phyloP scores from a whole-genome alignment of 805 yeast genomes.

The Ogataea trehaloabstinens region DNA sequence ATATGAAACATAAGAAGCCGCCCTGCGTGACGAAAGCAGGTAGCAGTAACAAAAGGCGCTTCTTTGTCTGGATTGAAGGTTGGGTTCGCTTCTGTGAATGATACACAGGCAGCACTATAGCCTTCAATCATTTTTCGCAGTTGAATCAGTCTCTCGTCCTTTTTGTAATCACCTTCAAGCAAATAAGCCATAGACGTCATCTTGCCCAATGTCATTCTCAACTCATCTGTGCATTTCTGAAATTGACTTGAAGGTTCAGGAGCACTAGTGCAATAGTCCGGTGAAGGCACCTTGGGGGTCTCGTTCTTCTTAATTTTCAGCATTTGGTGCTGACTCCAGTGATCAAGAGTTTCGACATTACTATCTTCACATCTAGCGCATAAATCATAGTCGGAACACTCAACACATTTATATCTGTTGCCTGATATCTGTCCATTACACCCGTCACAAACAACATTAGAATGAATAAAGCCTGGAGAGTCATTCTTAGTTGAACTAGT shows the following conservation, averaged over 20 bases:
- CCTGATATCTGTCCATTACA: constrained; percentile 36
- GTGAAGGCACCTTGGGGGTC: constrained; percentile 9
- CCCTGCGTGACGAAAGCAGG: constrained; percentile 2
- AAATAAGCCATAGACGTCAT: constrained; percentile 14
- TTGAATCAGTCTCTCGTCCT: constrained; percentile 11
- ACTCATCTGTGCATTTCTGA: constrained; percentile 3
- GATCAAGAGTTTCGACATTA: constrained; percentile 14
- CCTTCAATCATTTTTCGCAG: constrained; percentile 14
- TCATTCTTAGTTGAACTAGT: background rate
- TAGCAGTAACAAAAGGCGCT: constrained; percentile 2
- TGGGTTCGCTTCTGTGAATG: background rate
- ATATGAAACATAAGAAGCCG: constrained; percentile 7
- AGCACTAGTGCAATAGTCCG: too few relatives aligned
- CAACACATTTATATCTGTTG: constrained; percentile 47
- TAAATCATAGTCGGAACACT: constrained; percentile 53
- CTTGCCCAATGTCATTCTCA: constrained; percentile 9
- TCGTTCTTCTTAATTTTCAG: constrained; percentile 23
- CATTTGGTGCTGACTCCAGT: constrained; percentile 26
- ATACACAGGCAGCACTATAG: constrained; percentile 1
- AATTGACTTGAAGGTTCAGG: too few relatives aligned
- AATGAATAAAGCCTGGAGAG: constrained; percentile 12
- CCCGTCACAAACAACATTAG: constrained; percentile 30
- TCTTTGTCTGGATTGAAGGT: too few relatives aligned
- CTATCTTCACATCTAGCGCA: constrained; percentile 42
- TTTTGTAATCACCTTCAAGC: constrained; percentile 5